These are phyloP conservation scores for Miscanthus lutarioriparius DNA, from an alignment of 176 grass and related monocot species.

Conservation along the genomic window DNA sequence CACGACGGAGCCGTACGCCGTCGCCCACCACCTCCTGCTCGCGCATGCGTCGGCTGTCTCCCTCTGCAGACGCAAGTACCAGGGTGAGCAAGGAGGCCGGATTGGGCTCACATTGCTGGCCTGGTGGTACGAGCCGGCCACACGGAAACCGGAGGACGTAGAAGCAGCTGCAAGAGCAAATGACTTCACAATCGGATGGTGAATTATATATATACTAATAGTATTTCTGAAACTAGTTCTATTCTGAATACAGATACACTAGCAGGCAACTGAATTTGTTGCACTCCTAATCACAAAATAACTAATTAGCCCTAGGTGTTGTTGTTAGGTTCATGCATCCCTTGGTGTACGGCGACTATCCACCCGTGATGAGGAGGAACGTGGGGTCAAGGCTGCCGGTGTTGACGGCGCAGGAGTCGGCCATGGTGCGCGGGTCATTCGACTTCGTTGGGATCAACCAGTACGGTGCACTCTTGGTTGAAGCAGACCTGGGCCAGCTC, in stretches of 20 bases:
- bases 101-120: constrained; percentile 69
- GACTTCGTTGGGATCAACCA: constrained; percentile 87
- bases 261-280: too few species aligned
- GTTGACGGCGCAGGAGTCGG: constrained; percentile 41
- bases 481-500: not conserved
- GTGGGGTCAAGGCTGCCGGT: constrained; percentile 47
- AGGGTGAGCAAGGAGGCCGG: constrained; percentile 60
- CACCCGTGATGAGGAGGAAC: constrained; percentile 58
- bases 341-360: constrained; percentile 67
- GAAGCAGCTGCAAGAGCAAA: constrained; percentile 58
- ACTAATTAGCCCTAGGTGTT: too few species aligned
- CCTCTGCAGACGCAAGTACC: constrained; percentile 53
- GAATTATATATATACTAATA: too few species aligned
- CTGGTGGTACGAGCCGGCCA: constrained; percentile 59
- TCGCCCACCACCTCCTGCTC: constrained; percentile 50
- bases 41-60: constrained; percentile 53
- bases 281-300: too few species aligned
- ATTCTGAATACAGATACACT: not conserved
- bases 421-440: constrained; percentile 45
- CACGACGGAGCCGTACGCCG: constrained; percentile 54
- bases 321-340: constrained; percentile 61
- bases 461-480: constrained; percentile 8
- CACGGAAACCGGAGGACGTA: constrained; percentile 34
- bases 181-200: constrained; percentile 74
- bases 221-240: too few species aligned